A percentile compares a stretch with the other conserved stretches of the same genome.
phyloP scores from a whole-genome alignment of 2,329 filamentous ascomycete species.

The Diplodia corticola region DNA sequence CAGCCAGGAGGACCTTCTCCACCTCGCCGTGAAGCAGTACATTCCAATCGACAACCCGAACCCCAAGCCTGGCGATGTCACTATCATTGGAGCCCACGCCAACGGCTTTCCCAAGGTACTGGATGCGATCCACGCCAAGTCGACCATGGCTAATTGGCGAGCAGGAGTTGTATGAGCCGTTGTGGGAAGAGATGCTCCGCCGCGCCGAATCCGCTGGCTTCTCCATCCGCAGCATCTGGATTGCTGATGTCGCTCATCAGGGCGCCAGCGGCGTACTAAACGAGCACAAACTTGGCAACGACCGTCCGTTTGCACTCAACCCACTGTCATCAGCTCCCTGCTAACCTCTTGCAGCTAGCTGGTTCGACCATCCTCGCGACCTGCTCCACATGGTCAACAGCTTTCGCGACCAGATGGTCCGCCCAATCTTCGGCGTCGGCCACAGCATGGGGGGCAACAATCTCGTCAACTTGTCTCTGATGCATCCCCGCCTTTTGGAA shows the following conservation, averaged over 20 bases:
- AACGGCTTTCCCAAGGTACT: conserved; percentile 93
- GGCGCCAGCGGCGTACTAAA: conserved; percentile 78
- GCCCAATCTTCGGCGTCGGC: conserved; percentile 79
- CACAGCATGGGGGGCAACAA: conserved; percentile 85
- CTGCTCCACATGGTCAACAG: conserved; percentile 81
- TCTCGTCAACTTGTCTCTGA: conserved; percentile 68
- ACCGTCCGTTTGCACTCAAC: conserved; percentile 60
- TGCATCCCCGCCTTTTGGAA: conserved; percentile 79
- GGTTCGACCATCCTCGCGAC: conserved; percentile 84
- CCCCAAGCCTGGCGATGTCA: conserved; percentile 74
- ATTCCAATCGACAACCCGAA: conserved; percentile 68
- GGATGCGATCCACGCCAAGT: background rate
- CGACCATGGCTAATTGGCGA: conserved; percentile 22
- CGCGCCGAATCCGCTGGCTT: conserved; percentile 61
- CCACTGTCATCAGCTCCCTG: background rate
- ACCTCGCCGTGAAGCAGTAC: conserved; percentile 84
- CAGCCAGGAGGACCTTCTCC: conserved; percentile 72
- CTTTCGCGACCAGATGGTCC: conserved; percentile 76
- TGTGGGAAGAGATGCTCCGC: conserved; percentile 79
- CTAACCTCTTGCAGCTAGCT: conserved; percentile 62
- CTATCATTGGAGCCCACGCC: conserved; percentile 82
- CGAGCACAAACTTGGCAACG: conserved; percentile 73
- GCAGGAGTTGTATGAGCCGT: conserved; percentile 85
- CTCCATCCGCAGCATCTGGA: conserved; percentile 80
- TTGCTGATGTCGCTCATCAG: conserved; percentile 85